These are phyloP conservation scores for Colletotrichum shisoi DNA, from an alignment of 2,329 filamentous ascomycete genomes.

Conservation along the genomic window DNA sequence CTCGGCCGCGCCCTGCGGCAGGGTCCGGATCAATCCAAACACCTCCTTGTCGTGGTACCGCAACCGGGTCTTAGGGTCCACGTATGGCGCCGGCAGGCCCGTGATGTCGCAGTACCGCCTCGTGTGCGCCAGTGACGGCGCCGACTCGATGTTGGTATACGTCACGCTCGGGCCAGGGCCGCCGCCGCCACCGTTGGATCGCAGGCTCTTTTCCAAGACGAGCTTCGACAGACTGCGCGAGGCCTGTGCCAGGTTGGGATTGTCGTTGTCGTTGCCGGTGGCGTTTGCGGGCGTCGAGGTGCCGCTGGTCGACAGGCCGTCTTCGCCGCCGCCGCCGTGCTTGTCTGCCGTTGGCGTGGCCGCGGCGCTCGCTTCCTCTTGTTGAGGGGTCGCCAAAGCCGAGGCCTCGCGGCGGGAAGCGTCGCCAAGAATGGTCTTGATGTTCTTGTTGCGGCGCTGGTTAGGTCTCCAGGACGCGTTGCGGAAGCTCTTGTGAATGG, in stretches of 20 bases:
- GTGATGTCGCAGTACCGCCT: conserved; percentile 97
- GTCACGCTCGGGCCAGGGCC: conserved; percentile 74
- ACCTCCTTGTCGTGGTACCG: conserved; percentile 94
- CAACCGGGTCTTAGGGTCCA: conserved; percentile 92
- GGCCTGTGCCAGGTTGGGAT: conserved; percentile 84
- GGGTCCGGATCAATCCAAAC: conserved; percentile 79
- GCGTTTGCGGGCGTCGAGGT: conserved; percentile 63
- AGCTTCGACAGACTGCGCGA: conserved; percentile 85
- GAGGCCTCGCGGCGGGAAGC: conserved; percentile 83
- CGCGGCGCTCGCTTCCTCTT: conserved; percentile 75
- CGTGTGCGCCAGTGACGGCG: conserved; percentile 83
- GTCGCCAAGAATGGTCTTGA: conserved; percentile 94
- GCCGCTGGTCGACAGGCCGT: conserved; percentile 65
- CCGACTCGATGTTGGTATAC: conserved; percentile 96
- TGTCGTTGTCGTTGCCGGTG: conserved; percentile 49
- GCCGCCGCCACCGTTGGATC: conserved; percentile 50
- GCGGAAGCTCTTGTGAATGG: conserved; percentile 86
- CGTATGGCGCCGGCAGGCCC: conserved; percentile 87
- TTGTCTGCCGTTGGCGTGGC: conserved; percentile 64
- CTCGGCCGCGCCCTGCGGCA: conserved; percentile 85
- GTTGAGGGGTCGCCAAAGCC: conserved; percentile 76
- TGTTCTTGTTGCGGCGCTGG: conserved; percentile 96
- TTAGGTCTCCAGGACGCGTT: conserved; percentile 90
- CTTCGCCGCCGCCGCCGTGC: conserved; percentile 60
- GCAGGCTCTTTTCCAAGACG: conserved; percentile 83